These are phyloP conservation scores for Lipomyces lipofer DNA, from an alignment of 805 yeast genomes.

Conservation along the genomic window DNA sequence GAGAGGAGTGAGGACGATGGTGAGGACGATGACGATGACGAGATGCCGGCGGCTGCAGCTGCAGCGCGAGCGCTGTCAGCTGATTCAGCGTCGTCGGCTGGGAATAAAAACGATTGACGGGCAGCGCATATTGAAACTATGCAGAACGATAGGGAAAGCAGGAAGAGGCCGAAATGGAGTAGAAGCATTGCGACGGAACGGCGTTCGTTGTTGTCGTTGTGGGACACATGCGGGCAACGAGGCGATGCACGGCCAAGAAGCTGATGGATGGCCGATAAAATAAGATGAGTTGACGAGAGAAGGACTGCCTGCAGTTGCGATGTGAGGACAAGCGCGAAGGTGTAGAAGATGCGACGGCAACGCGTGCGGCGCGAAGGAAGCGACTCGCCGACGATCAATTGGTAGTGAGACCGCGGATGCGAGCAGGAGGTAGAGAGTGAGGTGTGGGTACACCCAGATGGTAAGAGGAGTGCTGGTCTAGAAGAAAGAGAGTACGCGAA, in stretches of 20 bases:
- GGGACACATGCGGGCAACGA: constrained; percentile 7
- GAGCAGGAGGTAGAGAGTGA: too few species aligned
- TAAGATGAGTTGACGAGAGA: too few species aligned
- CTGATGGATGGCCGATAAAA: not conserved
- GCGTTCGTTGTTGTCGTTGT: not conserved
- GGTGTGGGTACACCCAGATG: too few species aligned
- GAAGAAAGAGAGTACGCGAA: too few species aligned
- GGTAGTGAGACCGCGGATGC: too few species aligned
- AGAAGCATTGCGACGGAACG: not conserved
- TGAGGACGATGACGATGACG: constrained; percentile 13
- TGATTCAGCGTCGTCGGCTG: constrained; percentile 1
- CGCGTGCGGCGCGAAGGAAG: too few species aligned
- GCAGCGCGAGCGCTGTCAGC: constrained; percentile 3
- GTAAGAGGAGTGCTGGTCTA: too few species aligned
- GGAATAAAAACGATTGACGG: not conserved
- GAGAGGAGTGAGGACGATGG: constrained; percentile 1
- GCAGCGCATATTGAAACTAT: constrained; percentile 19
- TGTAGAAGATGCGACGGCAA: too few species aligned
- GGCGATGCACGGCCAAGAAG: not conserved
- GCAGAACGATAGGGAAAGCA: constrained; percentile 15
- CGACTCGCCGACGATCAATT: too few species aligned
- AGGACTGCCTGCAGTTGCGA: too few species aligned
- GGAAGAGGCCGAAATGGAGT: constrained; percentile 7
- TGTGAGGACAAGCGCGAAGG: too few species aligned
- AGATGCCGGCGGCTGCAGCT: constrained; percentile 15